phyloP scores from a whole-genome alignment of 2,329 filamentous ascomycete species.

The Xylaria sp. region DNA sequence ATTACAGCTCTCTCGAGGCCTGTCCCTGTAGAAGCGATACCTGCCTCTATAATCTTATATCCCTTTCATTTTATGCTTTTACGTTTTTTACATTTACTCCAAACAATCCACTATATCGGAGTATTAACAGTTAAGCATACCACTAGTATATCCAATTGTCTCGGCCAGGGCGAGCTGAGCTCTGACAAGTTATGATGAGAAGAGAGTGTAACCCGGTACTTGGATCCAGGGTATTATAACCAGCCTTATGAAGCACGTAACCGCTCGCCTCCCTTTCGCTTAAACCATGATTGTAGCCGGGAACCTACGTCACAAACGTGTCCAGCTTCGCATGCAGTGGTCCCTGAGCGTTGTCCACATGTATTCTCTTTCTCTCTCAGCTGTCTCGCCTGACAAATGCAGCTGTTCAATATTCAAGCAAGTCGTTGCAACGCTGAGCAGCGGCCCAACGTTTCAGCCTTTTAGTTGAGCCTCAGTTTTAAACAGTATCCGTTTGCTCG shows the following conservation, averaged over 20 bases:
- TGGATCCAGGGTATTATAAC: constrained; percentile 11
- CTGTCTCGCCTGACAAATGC: neutral
- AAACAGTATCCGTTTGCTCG: neutral
- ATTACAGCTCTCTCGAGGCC: constrained; percentile 15
- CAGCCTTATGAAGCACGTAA: constrained; percentile 34
- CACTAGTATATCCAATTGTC: neutral
- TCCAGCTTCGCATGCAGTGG: constrained; percentile 19
- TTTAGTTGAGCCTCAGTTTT: constrained; percentile 32
- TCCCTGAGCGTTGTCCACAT: constrained; percentile 1
- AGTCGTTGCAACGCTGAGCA: constrained; percentile 14
- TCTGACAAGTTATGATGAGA: neutral
- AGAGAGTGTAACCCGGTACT: constrained; percentile 13
- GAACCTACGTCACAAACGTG: constrained; percentile 31
- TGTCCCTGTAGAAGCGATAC: constrained; percentile 6
- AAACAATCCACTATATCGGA: too few relatives aligned
- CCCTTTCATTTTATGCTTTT: neutral
- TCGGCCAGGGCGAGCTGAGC: neutral
- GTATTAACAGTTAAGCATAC: too few relatives aligned
- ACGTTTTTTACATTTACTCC: too few relatives aligned
- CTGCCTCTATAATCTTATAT: neutral
- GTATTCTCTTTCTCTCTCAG: neutral
- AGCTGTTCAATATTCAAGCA: constrained; percentile 1
- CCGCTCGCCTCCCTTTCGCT: constrained; percentile 19
- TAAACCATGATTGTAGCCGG: constrained; percentile 31
- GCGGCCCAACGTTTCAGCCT: constrained; percentile 26